Conservation (phyloP, 2,329 filamentous ascomycete species). For the Ophiocordyceps australis region DNA sequence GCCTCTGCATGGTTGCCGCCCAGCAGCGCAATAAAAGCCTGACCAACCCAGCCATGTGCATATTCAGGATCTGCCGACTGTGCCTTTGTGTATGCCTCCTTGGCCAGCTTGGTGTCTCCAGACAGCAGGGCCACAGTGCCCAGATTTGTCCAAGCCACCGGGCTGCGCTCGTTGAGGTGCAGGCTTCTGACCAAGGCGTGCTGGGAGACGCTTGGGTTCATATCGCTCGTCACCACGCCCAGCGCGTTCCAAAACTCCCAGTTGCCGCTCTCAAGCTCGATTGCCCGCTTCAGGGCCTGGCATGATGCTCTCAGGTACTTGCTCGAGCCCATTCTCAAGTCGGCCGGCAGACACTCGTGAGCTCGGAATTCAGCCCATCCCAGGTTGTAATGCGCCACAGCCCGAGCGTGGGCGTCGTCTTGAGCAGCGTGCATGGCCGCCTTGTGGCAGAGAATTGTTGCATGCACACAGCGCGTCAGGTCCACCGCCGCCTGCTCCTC, state of each 20-base stretch:
- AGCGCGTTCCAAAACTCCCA: conserved; percentile 95
- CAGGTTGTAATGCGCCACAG: conserved; percentile 93
- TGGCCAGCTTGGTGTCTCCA: conserved; percentile 70
- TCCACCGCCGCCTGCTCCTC: conserved; percentile 28
- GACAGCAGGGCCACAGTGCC: conserved; percentile 74
- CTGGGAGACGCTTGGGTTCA: conserved; percentile 78
- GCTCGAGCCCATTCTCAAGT: conserved; percentile 36
- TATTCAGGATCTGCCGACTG: conserved; percentile 93
- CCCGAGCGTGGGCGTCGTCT: conserved; percentile 68
- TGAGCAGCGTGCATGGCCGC: conserved; percentile 58
- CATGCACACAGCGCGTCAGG: conserved; percentile 43
- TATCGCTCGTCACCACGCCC: conserved; percentile 71
- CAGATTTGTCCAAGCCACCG: conserved; percentile 78
- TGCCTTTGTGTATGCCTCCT: conserved; percentile 73
- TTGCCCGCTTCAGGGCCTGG: conserved; percentile 83
- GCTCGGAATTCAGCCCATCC: conserved; percentile 85
- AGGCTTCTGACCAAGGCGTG: conserved; percentile 85
- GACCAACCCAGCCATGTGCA: conserved; percentile 83
- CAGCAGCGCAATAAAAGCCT: conserved; percentile 68
- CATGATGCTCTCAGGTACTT: conserved; percentile 67
- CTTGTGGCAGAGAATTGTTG: conserved; percentile 73
- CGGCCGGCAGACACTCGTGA: conserved; percentile 43
- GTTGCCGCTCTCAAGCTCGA: conserved; percentile 88
- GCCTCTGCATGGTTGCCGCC: conserved; percentile 62
- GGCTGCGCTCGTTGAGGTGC: conserved; percentile 78